Conservation (phyloP, 2,329 filamentous ascomycete species). For the Coniella vitis region DNA sequence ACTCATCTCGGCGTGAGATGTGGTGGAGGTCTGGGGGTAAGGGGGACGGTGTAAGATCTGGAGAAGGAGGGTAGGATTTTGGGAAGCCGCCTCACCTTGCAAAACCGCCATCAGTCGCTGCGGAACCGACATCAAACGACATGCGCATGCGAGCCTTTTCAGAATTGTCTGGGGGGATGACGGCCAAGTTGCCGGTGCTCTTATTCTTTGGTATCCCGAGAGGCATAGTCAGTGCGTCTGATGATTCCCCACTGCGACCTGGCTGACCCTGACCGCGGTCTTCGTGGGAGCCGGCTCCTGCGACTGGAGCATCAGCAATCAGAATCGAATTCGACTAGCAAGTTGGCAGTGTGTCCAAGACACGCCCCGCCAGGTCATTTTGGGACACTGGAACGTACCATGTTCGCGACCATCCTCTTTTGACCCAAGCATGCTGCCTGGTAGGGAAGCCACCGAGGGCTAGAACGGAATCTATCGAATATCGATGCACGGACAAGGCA, state of each 20-base stretch:
- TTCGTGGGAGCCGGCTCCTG: constrained; percentile 1
- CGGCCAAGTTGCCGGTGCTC: constrained; percentile 55
- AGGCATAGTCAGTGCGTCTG: constrained; percentile 22
- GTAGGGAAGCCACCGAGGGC: neutral
- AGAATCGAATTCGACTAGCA: neutral
- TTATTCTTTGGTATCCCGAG: constrained; percentile 56
- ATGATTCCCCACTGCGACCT: neutral
- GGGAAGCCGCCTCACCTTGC: constrained; percentile 54
- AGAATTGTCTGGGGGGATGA: constrained; percentile 37
- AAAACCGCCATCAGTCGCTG: constrained; percentile 61
- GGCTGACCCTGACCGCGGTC: neutral
- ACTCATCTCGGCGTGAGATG: constrained; percentile 2
- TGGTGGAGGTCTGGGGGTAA: neutral
- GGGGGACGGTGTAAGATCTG: no score
- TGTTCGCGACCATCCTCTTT: constrained; percentile 35
- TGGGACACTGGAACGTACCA: constrained; percentile 28
- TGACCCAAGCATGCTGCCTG: constrained; percentile 37
- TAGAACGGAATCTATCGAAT: neutral
- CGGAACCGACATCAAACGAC: constrained; percentile 67
- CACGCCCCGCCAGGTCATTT: constrained; percentile 1
- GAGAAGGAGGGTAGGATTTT: constrained; percentile 5
- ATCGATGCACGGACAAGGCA: neutral
- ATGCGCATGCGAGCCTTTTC: constrained; percentile 61
- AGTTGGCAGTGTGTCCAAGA: neutral
- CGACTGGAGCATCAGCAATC: constrained; percentile 6